Percentiles rank a stretch among this genome's conserved stretches.
phyloP scores from a whole-genome alignment of 257 asterid genomes.

The Voacanga thouarsii region DNA sequence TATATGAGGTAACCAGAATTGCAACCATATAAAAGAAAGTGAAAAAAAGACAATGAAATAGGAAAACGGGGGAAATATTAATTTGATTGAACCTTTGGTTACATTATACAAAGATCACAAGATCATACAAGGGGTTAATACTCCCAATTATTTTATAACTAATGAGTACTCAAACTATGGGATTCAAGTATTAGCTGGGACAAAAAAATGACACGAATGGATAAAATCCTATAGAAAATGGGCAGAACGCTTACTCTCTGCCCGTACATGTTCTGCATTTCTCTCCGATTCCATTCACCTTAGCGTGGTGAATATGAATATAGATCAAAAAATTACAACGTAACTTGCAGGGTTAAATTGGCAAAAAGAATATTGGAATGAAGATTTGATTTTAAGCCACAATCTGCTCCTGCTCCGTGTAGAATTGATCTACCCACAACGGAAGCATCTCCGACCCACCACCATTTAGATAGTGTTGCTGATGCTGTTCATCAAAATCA shows the following conservation, averaged over 20 bases:
- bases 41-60: not conserved
- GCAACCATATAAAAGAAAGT: not conserved
- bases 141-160: not conserved
- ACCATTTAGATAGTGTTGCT: constrained; percentile 9
- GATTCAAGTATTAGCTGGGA: not conserved
- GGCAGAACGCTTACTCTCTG: constrained; percentile 26
- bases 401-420: constrained; percentile 38
- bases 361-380: constrained; percentile 12
- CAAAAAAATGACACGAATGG: not conserved
- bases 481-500: constrained; percentile 16
- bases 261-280: constrained; percentile 9
- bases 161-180: not conserved
- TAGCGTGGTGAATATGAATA: constrained; percentile 16
- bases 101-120: not conserved
- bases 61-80: no score
- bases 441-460: constrained; percentile 24
- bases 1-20: not conserved
- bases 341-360: constrained; percentile 9
- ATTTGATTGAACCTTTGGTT: not conserved
- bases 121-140: not conserved
- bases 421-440: constrained; percentile 36
- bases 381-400: constrained; percentile 23
- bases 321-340: constrained; percentile 20
- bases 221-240: constrained; percentile 15
- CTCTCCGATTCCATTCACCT: constrained; percentile 12